Base-by-base conservation (phyloP, 257 asterid species). In the Fraxinus cuspidata region DNA sequence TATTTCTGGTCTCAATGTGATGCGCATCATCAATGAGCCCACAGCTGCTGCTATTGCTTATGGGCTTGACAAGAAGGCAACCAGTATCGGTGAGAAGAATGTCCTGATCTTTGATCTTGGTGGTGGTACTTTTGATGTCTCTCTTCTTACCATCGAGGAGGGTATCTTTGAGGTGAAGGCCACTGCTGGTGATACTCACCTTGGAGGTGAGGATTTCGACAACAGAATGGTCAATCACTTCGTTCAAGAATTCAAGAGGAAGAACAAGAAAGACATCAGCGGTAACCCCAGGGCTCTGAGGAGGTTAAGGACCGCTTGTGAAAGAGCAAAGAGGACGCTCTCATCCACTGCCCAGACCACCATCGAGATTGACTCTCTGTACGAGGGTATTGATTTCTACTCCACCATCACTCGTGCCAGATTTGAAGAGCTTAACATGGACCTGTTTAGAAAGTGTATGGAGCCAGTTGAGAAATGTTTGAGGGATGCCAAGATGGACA, bases 341-440 rank as follows among this genome's bases (percentile, higher is more conserved):
- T 92, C 97, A 0, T 90, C 97, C 74, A 90, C 97, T 25, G 96
- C 97, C 34, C 97, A 90, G 74, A 92, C 94, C 71, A 92, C 97
- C 69, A 92, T 92, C 27, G 97, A 92, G 64, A 90, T 92, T 0
- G 97, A 92, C 72, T 92, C 96, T 72, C 82, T 92, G 0, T 92
- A 83, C 0, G 97, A 90, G 88, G 97, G 97, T 29, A 82, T 92
- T 71, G 97, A 92, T 35, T 92, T 90, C 80, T 92, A 92, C 63
- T 84, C 97, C 65, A 88, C 97, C 69, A 89, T 92, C 53, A 92
- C 97, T 4, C 92, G 96, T 34, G 97, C 97, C 51, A 86, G 96
- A 51, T 92, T 89, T 15, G 97, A 92, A 83, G 97, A 92, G 85
- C 90, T 92, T 1, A 92, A 92, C 94, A 90, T 92, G 97, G 97